Base-by-base conservation (phyloP, 2,329 filamentous ascomycete species). In the Fusarium nisikadoi region DNA sequence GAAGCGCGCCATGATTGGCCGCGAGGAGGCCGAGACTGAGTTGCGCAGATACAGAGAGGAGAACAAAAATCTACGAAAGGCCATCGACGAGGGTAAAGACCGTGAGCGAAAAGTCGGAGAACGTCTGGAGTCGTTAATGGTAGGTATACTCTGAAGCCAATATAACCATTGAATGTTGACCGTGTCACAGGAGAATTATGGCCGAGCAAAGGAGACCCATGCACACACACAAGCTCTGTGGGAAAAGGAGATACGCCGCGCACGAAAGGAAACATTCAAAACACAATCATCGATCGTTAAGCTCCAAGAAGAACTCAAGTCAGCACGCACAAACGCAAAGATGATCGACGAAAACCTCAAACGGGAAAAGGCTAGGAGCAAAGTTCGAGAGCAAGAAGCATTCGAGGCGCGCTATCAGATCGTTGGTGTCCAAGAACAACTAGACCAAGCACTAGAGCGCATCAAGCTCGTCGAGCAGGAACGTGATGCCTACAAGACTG, bases 221-320 rank as follows among this genome's bases (percentile, higher is more conserved):
- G 86, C 88, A 42, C 89, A 92, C 77, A 90, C 89, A 14, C 88
- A 91, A 79, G 83, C 88, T 25, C 81, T 92, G 14, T 93, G 91
- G 88, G 92, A 94, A 76, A 93, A 93, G 79, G 92, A 94, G 79
- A 90, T 93, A 46, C 87, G 91, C 60, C 86, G 89, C 62, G 87
- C 89, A 14, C 86, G 91, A 54, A 94, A 94, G 75, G 92, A 94
- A 75, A 90, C 90, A 5, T 93, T 93, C 85, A 93, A 93, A 78
- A 87, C 89, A n/a, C 91, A 93, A 74, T 93, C 91, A 6, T 81
- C 84, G 16, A 86, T 91, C 36, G 88, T 93, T 75, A 93, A 93
- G 78, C 79, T 92, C n/a, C 91, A 93, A 78, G 92, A 93, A 75
- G 91, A 94, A 75, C 85, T 93, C 71, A 93, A 93, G 78, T 83